Percentiles rank a stretch among this genome's conserved stretches.
These are phyloP conservation scores for Alternaria sp. DNA, from an alignment of 2,329 filamentous ascomycete genomes.

Conservation along the genomic window DNA sequence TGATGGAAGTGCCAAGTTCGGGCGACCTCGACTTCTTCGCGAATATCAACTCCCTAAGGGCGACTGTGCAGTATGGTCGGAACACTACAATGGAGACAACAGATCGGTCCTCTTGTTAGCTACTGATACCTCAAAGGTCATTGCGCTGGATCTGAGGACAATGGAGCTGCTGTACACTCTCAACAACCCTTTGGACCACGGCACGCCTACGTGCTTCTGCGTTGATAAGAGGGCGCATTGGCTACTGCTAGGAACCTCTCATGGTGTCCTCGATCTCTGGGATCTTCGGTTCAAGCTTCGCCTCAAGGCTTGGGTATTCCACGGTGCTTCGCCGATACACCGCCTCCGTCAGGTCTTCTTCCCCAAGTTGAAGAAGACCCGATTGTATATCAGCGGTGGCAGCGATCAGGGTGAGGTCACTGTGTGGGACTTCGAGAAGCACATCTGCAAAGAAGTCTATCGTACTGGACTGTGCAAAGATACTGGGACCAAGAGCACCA, in stretches of 20 bases:
- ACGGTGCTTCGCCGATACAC: conserved; percentile 80
- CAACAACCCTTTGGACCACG: conserved; percentile 88
- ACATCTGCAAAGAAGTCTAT: conserved; percentile 86
- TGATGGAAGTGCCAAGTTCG: conserved; percentile 69
- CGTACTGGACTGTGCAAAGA: conserved; percentile 60
- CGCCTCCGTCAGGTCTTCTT: conserved; percentile 66
- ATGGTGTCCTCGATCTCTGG: conserved; percentile 93
- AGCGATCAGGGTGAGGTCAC: conserved; percentile 88
- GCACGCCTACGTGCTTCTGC: conserved; percentile 88
- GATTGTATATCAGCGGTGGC: conserved; percentile 88
- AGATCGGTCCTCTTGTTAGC: conserved; percentile 84
- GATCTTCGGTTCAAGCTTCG: conserved; percentile 93
- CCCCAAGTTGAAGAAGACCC: conserved; percentile 72
- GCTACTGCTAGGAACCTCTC: conserved; percentile 88
- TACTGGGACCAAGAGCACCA: conserved; percentile 58
- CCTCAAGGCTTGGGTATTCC: conserved; percentile 85
- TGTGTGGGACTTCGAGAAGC: conserved; percentile 94
- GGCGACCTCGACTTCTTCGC: conserved; percentile 76
- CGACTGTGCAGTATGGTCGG: conserved; percentile 87
- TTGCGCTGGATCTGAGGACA: conserved; percentile 84
- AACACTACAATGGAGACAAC: conserved; percentile 85
- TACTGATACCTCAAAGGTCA: conserved; percentile 82
- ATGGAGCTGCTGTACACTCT: conserved; percentile 84
- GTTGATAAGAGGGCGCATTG: conserved; percentile 86
- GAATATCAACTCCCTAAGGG: conserved; percentile 73